Base-by-base conservation (phyloP, 2,329 filamentous ascomycete species). In the Colletotrichum sp. region DNA sequence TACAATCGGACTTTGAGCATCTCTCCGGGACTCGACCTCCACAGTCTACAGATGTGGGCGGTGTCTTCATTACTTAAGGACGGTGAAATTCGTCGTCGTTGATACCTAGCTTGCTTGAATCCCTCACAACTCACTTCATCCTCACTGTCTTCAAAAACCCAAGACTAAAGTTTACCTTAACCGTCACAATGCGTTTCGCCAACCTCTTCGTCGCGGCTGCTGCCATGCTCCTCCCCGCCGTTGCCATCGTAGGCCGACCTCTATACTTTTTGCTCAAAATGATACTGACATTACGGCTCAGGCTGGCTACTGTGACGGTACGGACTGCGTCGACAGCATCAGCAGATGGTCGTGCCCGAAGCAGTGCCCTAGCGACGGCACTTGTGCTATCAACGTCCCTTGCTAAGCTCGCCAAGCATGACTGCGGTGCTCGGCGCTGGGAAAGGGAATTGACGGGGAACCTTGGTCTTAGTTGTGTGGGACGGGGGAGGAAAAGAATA, bases 71-170 rank as follows among this genome's bases (percentile, higher is more conserved):
- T 49, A 49, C 6, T 49, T 22, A 22, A 49, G 13, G 39, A 13
- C 19, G 2, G 44, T 3, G 44, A 8, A 4, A 13, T 22, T 49
- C 11, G 3, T 13, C 44, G 6, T 49, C 0, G 11, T 13, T 49
- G 0, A 7, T 0, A 13, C 0, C 6, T 13, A 3, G 5, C 0
- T 0, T 22, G 44, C 6, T 0, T 49, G 0, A 11, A 49, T 49
- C 44, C 22, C 6, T 22, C 44, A 22, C n/a, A 52, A 22, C n/a
- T 8, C n/a, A 52, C n/a, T 8, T 22, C 44, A 52, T 2, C 44
- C 44, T 22, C n/a, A 22, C 6, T 0, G 1, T 49, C n/a, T 49
- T 3, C 8, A 49, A 12, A n/a, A 16, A 0, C 34, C 7, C 34
- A 49, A 22, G 44, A 49, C 39, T 44, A n/a, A n/a, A n/a, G n/a